Evolutionary conservation across 73 alveolate species (phyloP).

Genomic region (Breviolum minutum): DNA sequence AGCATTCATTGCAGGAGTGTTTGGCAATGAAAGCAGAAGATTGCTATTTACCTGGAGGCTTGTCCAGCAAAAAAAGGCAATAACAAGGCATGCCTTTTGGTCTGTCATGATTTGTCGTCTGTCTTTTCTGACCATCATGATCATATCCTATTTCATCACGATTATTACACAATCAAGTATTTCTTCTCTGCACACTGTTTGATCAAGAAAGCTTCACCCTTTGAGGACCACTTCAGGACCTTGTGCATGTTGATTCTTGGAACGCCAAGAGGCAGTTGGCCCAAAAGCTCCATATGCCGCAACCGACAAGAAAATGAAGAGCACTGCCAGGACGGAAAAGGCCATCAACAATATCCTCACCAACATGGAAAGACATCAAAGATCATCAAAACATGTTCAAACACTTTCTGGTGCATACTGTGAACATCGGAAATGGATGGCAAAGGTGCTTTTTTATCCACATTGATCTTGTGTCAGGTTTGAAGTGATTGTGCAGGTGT

Average conservation of each 20-base stretch:
- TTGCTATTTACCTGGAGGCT: slow-evolving; percentile 47
- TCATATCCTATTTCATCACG: not conserved
- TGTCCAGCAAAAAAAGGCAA: too few species aligned
- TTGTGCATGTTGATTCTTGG: too few species aligned
- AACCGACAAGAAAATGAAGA: slow-evolving; percentile 41
- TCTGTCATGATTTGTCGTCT: not conserved
- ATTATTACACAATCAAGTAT: not conserved
- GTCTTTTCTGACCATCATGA: not conserved
- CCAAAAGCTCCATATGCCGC: slow-evolving; percentile 74
- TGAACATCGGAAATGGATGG: not conserved
- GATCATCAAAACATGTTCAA: too few species aligned
- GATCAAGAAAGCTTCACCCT: too few species aligned
- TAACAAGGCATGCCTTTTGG: too few species aligned
- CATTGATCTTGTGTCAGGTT: too few species aligned
- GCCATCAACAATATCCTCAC: slow-evolving; percentile 55
- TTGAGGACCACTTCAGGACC: too few species aligned
- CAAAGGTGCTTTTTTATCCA: not conserved
- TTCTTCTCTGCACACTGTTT: not conserved
- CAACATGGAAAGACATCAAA: not conserved
- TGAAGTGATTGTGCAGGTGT: too few species aligned
- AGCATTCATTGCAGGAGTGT: slow-evolving; percentile 28
- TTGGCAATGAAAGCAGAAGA: slow-evolving; percentile 46
- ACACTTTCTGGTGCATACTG: not conserved
- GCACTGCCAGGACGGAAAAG: slow-evolving; percentile 53
- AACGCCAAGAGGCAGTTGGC: slow-evolving; percentile 24